Conservation (phyloP, 129 eudicot genomes). For the Pittosporum tobira region DNA sequence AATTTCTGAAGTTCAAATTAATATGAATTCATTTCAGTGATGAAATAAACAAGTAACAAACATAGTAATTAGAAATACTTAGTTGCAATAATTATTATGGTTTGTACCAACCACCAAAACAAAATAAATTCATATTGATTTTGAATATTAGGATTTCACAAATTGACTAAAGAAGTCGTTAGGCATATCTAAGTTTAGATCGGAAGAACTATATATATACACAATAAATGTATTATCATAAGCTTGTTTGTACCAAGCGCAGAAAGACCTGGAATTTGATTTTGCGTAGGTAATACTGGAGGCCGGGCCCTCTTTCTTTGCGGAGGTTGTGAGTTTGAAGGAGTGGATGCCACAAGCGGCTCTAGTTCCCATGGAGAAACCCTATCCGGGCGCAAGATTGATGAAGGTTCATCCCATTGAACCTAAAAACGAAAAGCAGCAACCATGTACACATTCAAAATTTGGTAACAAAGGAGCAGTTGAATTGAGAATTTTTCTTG, state of each 20-base stretch:
- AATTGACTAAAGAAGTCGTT: too few species aligned
- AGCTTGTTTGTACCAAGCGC: slow-evolving; percentile 42
- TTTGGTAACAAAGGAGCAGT: neutral
- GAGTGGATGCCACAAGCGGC: slow-evolving; percentile 66
- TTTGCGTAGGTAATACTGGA: slow-evolving; percentile 44
- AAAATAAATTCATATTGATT: too few species aligned
- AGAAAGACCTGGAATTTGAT: slow-evolving; percentile 50
- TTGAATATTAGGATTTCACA: too few species aligned
- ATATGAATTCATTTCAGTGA: too few species aligned
- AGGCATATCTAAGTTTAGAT: too few species aligned
- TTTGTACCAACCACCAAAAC: too few species aligned
- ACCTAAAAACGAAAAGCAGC: slow-evolving; percentile 41
- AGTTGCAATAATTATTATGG: too few species aligned
- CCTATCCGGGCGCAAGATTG: slow-evolving; percentile 78
- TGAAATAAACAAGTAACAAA: too few species aligned
- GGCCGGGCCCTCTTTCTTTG: slow-evolving; percentile 80
- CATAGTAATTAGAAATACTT: too few species aligned
- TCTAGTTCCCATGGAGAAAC: slow-evolving; percentile 97
- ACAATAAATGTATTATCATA: neutral
- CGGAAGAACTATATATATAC: too few species aligned
- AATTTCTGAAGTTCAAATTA: slow-evolving; percentile 2
- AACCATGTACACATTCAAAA: neutral
- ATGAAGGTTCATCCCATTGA: slow-evolving; percentile 98
- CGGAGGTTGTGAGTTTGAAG: slow-evolving; percentile 53
- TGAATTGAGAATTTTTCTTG: too few species aligned